A percentile compares a stretch with the other conserved stretches of the same genome.
These are phyloP conservation scores for Naganishia albida DNA, from an alignment of 1,284 basidiomycete species.

Conservation along the genomic window DNA sequence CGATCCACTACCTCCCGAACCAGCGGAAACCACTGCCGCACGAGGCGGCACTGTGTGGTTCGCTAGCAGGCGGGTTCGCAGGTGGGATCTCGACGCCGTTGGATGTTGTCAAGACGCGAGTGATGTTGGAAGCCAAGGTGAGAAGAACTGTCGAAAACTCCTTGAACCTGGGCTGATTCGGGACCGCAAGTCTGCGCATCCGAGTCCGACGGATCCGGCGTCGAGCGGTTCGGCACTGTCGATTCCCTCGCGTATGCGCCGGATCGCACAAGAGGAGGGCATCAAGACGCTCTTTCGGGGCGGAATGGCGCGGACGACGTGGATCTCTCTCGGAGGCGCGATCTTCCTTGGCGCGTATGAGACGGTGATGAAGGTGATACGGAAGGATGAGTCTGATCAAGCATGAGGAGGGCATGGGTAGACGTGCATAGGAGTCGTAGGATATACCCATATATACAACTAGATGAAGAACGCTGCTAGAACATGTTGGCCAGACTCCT, in stretches of 20 bases:
- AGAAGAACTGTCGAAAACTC: conserved; percentile 43
- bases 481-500: conserved; percentile 36
- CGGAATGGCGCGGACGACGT: conserved; percentile 84
- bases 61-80: conserved; percentile 84
- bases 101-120: conserved; percentile 94
- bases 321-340: conserved; percentile 95
- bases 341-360: conserved; percentile 97
- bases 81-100: conserved; percentile 90
- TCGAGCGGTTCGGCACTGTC: conserved; percentile 56
- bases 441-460: conserved; percentile 7
- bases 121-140: conserved; percentile 89
- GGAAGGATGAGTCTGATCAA: conserved; percentile 3
- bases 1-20: conserved; percentile 53
- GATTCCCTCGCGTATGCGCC: conserved; percentile 60
- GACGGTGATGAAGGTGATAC: conserved; percentile 21
- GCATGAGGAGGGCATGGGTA: background rate
- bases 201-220: conserved; percentile 36
- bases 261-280: conserved; percentile 76
- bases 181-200: conserved; percentile 30
- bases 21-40: conserved; percentile 66
- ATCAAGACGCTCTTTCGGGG: conserved; percentile 77
- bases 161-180: no score
- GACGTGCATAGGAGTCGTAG: background rate
- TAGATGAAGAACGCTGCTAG: background rate
- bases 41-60: conserved; percentile 89